These are phyloP conservation scores for Hypoxylon rickii DNA, from an alignment of 495 filamentous ascomycete species.

Conservation along the genomic window DNA sequence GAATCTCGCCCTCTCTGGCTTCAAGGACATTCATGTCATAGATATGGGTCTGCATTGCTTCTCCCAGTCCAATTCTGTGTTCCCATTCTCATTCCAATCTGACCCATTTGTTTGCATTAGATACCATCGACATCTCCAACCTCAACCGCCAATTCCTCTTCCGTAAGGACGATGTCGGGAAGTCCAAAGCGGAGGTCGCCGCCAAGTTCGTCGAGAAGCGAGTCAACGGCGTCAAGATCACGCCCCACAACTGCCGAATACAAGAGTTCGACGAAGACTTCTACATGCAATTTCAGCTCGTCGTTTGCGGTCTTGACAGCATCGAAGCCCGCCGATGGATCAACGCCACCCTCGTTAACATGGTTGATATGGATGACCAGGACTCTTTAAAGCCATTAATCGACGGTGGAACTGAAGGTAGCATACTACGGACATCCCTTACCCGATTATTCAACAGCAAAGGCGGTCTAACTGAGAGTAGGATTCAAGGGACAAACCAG, in stretches of 20 bases:
- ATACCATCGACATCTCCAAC: slow-evolving; percentile 98
- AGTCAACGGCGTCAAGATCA: slow-evolving; percentile 89
- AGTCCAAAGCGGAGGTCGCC: slow-evolving; percentile 90
- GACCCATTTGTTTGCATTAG: slow-evolving; percentile 44
- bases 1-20: slow-evolving; percentile 92
- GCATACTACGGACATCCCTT: slow-evolving; percentile 26
- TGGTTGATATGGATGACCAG: slow-evolving; percentile 74
- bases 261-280: slow-evolving; percentile 97
- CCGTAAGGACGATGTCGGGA: slow-evolving; percentile 87
- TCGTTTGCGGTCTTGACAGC: slow-evolving; percentile 96
- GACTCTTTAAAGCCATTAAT: slow-evolving; percentile 90
- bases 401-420: slow-evolving; percentile 95
- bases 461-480: slow-evolving; percentile 40
- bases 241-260: slow-evolving; percentile 89
- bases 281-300: slow-evolving; percentile 94
- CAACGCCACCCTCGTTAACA: slow-evolving; percentile 86
- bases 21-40: slow-evolving; percentile 97
- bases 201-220: slow-evolving; percentile 87
- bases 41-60: slow-evolving; percentile 71
- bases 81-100: slow-evolving; percentile 7
- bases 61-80: neutral
- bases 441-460: neutral
- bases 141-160: slow-evolving; percentile 98
- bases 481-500: slow-evolving; percentile 95
- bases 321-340: slow-evolving; percentile 98